Evolutionary conservation across 495 filamentous ascomycete genomes (phyloP).

Genomic region (Aspergillus ostianus): DNA sequence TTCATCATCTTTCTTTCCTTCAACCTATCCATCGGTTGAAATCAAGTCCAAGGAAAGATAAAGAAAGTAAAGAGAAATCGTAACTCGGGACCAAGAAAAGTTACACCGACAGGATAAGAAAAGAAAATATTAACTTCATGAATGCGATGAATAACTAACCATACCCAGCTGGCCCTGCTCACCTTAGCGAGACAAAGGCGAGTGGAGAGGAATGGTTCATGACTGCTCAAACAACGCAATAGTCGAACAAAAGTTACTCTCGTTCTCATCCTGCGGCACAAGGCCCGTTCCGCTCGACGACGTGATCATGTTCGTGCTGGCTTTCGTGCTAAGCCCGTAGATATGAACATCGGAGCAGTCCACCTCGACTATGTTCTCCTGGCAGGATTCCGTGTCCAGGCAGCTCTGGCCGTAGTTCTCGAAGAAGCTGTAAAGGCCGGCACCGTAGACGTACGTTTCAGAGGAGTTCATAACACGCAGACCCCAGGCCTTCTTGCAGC

Average conservation of each 20-base stretch:
- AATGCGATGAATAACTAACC: neutral
- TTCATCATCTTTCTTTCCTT: too few relatives aligned
- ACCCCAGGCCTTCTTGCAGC: constrained; percentile 82
- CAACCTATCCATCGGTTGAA: too few relatives aligned
- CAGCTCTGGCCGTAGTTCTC: constrained; percentile 83
- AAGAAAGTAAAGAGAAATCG: neutral
- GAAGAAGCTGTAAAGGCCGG: constrained; percentile 84
- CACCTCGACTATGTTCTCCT: constrained; percentile 82
- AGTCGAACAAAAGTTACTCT: constrained; percentile 73
- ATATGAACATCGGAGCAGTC: constrained; percentile 70
- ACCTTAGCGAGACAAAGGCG: too few relatives aligned
- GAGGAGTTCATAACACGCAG: constrained; percentile 70
- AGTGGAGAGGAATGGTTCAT: constrained; percentile 3
- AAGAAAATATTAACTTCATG: neutral
- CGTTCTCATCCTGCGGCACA: constrained; percentile 65
- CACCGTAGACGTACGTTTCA: constrained; percentile 71
- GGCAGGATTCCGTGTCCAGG: constrained; percentile 71
- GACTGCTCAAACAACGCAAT: constrained; percentile 60
- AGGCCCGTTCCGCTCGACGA: constrained; percentile 44
- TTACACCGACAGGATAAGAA: neutral
- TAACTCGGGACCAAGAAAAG: constrained; percentile 5
- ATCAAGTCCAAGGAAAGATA: too few relatives aligned
- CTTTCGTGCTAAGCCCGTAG: constrained; percentile 84
- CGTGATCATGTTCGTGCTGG: constrained; percentile 80
- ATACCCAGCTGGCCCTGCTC: too few relatives aligned